Conservation (phyloP, 129 eudicot species). For the Lactuca saligna region DNA sequence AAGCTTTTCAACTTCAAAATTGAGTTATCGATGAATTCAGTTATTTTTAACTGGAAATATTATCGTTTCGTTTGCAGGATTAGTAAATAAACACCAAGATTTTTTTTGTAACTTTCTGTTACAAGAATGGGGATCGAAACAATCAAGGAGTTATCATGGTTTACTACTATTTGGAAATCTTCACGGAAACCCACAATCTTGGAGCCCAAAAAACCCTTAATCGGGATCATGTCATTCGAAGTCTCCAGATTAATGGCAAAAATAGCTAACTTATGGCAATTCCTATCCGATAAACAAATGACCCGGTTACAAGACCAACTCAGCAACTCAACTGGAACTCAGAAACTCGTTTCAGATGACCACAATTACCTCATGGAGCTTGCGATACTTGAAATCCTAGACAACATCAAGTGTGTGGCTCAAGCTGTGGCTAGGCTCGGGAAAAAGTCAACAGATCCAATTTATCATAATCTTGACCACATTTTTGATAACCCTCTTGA, state of each 20-base stretch:
- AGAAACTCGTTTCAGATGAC: conserved; percentile 66
- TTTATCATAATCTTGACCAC: conserved; percentile 59
- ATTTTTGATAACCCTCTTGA: conserved; percentile 45
- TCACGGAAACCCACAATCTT: conserved; percentile 42
- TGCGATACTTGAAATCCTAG: conserved; percentile 59
- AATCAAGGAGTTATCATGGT: conserved; percentile 56
- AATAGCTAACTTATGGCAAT: conserved; percentile 70
- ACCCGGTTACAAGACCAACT: conserved; percentile 63
- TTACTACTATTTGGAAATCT: conserved; percentile 52
- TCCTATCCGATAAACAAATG: conserved; percentile 59
- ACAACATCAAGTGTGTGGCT: conserved; percentile 46
- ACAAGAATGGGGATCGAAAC: conserved; percentile 43
- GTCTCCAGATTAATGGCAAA: conserved; percentile 68
- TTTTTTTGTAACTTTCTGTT: not conserved
- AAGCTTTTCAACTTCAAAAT: not conserved
- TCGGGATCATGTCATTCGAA: conserved; percentile 78
- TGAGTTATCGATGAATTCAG: not conserved
- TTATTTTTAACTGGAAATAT: not conserved
- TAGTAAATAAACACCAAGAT: conserved; percentile 2
- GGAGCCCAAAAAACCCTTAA: conserved; percentile 49
- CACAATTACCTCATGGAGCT: conserved; percentile 63
- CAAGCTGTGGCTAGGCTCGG: conserved; percentile 63
- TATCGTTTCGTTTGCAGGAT: conserved; percentile 21
- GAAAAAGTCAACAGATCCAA: conserved; percentile 62
- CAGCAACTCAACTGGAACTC: conserved; percentile 53